phyloP scores from a whole-genome alignment of 2,329 filamentous ascomycete genomes.

The Sporothrix pallida region DNA sequence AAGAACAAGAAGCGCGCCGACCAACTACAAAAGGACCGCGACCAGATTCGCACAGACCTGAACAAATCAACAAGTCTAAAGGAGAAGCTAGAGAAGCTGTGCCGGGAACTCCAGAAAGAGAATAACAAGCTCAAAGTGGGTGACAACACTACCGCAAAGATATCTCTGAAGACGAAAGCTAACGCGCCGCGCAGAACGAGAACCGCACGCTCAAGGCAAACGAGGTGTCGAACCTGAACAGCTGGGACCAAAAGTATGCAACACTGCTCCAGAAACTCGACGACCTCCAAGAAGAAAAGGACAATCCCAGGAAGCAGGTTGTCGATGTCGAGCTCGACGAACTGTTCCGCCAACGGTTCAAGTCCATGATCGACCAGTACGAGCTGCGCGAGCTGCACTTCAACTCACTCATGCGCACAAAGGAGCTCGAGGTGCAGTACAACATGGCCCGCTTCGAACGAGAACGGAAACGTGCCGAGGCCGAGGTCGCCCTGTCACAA shows the following conservation, averaged over 20 bases:
- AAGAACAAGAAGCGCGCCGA: slow-evolving; percentile 97
- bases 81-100: slow-evolving; percentile 96
- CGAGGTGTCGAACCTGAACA: slow-evolving; percentile 79
- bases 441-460: slow-evolving; percentile 87
- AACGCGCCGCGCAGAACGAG: slow-evolving; percentile 69
- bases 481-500: slow-evolving; percentile 77
- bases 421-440: slow-evolving; percentile 93
- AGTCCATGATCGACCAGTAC: slow-evolving; percentile 95
- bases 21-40: slow-evolving; percentile 94
- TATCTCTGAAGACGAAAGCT: not conserved
- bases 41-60: slow-evolving; percentile 83
- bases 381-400: slow-evolving; percentile 95
- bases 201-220: slow-evolving; percentile 89
- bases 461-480: slow-evolving; percentile 85
- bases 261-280: slow-evolving; percentile 82
- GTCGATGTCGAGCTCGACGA: slow-evolving; percentile 89
- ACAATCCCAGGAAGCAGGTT: slow-evolving; percentile 78
- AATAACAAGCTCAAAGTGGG: slow-evolving; percentile 96
- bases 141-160: no score
- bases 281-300: slow-evolving; percentile 84
- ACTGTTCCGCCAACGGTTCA: slow-evolving; percentile 86
- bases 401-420: slow-evolving; percentile 86
- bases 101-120: slow-evolving; percentile 90
- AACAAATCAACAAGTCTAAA: slow-evolving; percentile 90
- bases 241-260: slow-evolving; percentile 85